Evolutionary conservation across 1,284 basidiomycete genomes (phyloP).

Genomic region (Ceratobasidium sp.): DNA sequence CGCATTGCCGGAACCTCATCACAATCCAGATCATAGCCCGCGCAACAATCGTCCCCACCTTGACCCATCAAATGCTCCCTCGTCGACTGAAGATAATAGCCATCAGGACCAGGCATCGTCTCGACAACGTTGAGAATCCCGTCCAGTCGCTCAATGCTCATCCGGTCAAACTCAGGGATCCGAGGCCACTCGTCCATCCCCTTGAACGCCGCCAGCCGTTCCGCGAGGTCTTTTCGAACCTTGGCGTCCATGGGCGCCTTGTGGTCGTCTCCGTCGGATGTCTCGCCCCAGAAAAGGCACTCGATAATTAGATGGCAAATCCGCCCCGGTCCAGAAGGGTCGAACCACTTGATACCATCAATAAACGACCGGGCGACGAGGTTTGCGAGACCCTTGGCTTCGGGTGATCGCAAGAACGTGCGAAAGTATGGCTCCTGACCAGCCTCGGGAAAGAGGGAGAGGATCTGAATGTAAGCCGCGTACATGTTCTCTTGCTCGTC

Average conservation of each 20-base stretch:
- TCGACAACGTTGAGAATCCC: conserved; percentile 17
- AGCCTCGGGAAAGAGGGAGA: conserved; percentile 20
- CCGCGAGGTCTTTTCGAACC: conserved; percentile 1
- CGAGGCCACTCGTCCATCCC: neutral
- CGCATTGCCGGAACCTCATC: neutral
- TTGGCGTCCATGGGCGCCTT: conserved; percentile 13
- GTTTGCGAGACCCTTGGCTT: conserved; percentile 2
- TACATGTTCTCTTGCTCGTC: conserved; percentile 17
- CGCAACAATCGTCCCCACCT: conserved; percentile 11
- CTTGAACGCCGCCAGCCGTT: conserved; percentile 1
- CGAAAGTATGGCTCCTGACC: conserved; percentile 8
- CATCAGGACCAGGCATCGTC: conserved; percentile 1
- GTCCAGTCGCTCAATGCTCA: conserved; percentile 10
- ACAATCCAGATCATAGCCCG: conserved; percentile 9
- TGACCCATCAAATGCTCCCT: neutral
- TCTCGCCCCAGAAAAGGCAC: conserved; percentile 21
- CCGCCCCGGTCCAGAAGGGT: conserved; percentile 13
- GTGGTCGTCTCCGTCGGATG: conserved; percentile 20
- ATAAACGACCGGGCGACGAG: conserved; percentile 12
- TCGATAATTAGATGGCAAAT: conserved; percentile 22
- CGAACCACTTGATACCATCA: conserved; percentile 1
- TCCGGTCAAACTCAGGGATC: neutral
- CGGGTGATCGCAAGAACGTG: conserved; percentile 6
- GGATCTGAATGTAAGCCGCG: conserved; percentile 17
- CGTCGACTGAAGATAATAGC: neutral